phyloP scores from a whole-genome alignment of 768 basidiomycete species.

The Mycena crocata region DNA sequence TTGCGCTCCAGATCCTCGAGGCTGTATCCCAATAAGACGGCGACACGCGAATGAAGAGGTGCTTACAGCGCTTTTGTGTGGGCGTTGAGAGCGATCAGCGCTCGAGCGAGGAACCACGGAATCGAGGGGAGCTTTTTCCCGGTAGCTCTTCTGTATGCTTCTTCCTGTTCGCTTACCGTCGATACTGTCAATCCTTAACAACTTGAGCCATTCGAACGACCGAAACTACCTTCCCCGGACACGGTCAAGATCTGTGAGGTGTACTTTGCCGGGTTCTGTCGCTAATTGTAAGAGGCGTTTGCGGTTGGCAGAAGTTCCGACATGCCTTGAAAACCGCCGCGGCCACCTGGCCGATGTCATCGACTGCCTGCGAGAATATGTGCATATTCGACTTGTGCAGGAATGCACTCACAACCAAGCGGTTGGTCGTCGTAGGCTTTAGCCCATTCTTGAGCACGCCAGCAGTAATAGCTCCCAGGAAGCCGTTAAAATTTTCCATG shows the following conservation, averaged over 20 bases:
- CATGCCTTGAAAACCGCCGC: constrained; percentile 3
- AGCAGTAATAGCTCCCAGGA: constrained; percentile 41
- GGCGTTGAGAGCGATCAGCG: constrained; percentile 42
- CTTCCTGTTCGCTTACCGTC: constrained; percentile 36
- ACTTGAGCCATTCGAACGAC: constrained; percentile 6
- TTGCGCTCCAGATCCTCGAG: constrained; percentile 42
- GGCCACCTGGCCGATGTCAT: constrained; percentile 38
- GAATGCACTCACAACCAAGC: constrained; percentile 24
- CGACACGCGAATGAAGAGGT: neutral
- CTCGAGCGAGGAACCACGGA: constrained; percentile 40
- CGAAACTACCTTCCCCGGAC: constrained; percentile 1
- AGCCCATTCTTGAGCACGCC: constrained; percentile 39
- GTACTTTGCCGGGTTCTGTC: constrained; percentile 37
- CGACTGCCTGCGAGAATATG: constrained; percentile 34
- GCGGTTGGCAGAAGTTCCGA: neutral
- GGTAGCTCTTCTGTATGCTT: constrained; percentile 36
- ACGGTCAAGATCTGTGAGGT: neutral
- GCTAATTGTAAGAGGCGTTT: neutral
- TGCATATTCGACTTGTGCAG: neutral
- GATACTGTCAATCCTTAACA: constrained; percentile 21
- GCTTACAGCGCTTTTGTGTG: constrained; percentile 46
- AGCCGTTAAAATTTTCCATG: constrained; percentile 49
- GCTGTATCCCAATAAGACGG: constrained; percentile 22
- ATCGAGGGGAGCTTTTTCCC: constrained; percentile 40
- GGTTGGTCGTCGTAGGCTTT: constrained; percentile 33